These are phyloP conservation scores for Lithospermum erythrorhizon DNA, from an alignment of 257 asterid species.

Conservation along the genomic window DNA sequence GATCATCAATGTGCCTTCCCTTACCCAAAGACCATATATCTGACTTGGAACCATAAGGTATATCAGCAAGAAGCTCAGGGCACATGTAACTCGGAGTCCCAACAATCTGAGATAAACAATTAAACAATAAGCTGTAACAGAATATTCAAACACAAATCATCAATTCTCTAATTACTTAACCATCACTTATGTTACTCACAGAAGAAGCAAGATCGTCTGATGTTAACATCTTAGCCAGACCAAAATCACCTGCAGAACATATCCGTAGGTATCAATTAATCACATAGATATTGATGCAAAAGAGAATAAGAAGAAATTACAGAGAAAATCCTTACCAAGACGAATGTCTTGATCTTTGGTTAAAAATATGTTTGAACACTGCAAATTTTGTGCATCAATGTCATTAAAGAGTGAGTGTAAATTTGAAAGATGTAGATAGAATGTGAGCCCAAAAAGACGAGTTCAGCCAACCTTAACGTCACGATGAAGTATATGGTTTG, in stretches of 20 bases:
- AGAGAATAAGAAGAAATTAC: neutral
- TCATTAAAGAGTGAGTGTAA: slow-evolving; percentile 6
- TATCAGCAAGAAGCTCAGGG: slow-evolving; percentile 94
- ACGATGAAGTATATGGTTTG: slow-evolving; percentile 79
- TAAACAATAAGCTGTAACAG: slow-evolving; percentile 12
- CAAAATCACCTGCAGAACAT: slow-evolving; percentile 68
- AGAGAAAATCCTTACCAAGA: slow-evolving; percentile 47
- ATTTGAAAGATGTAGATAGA: neutral
- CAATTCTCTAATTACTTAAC: slow-evolving; percentile 4
- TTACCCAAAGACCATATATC: slow-evolving; percentile 95
- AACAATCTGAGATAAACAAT: slow-evolving; percentile 49
- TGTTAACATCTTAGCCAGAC: slow-evolving; percentile 80
- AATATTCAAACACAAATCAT: slow-evolving; percentile 5
- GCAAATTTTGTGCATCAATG: slow-evolving; percentile 19
- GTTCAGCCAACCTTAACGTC: slow-evolving; percentile 67
- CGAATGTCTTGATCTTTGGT: slow-evolving; percentile 84
- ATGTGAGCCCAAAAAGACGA: slow-evolving; percentile 1
- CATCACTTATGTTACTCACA: slow-evolving; percentile 33
- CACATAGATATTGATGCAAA: neutral
- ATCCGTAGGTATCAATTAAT: neutral
- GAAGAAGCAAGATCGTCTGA: slow-evolving; percentile 91
- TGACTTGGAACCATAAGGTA: slow-evolving; percentile 90
- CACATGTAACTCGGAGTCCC: slow-evolving; percentile 98
- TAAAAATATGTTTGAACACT: slow-evolving; percentile 91
- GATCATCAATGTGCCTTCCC: slow-evolving; percentile 1